phyloP scores from a whole-genome alignment of 2,329 filamentous ascomycete species.

The Diaporthe destruens region DNA sequence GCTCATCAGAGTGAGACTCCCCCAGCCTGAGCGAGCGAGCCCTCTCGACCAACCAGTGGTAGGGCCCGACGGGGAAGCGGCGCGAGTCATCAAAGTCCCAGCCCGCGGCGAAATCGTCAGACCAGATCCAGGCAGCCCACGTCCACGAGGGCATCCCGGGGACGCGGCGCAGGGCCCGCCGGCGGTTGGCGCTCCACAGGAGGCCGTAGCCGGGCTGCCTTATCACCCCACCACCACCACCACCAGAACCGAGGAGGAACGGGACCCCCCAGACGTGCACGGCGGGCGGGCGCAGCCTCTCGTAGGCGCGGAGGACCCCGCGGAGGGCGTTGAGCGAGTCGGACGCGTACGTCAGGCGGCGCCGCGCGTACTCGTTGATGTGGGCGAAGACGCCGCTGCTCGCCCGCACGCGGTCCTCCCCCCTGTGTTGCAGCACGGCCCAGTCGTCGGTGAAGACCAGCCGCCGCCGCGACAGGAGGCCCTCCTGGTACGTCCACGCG shows the following conservation, averaged over 20 bases:
- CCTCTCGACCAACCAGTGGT: neutral
- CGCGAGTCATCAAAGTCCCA: neutral
- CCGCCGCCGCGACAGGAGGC: neutral
- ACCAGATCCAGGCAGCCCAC: neutral
- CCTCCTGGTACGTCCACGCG: neutral
- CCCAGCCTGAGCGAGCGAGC: neutral
- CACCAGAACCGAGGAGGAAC: neutral
- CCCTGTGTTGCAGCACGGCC: neutral
- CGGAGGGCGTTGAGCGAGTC: neutral
- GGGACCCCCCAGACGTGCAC: constrained; percentile 1
- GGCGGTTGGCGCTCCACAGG: neutral
- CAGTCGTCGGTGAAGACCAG: neutral
- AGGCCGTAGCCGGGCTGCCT: neutral
- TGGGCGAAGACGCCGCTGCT: neutral
- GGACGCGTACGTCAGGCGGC: neutral
- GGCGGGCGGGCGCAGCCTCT: neutral
- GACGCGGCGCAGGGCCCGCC: neutral
- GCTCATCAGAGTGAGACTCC: neutral
- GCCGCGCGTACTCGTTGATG: neutral
- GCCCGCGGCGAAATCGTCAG: neutral
- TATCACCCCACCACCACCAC: no score
- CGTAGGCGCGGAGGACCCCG: neutral
- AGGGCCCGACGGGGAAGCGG: neutral
- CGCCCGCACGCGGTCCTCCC: neutral
- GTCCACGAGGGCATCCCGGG: neutral